Conservation (phyloP, 2,329 filamentous ascomycete species). For the Scedosporium aurantiacum region DNA sequence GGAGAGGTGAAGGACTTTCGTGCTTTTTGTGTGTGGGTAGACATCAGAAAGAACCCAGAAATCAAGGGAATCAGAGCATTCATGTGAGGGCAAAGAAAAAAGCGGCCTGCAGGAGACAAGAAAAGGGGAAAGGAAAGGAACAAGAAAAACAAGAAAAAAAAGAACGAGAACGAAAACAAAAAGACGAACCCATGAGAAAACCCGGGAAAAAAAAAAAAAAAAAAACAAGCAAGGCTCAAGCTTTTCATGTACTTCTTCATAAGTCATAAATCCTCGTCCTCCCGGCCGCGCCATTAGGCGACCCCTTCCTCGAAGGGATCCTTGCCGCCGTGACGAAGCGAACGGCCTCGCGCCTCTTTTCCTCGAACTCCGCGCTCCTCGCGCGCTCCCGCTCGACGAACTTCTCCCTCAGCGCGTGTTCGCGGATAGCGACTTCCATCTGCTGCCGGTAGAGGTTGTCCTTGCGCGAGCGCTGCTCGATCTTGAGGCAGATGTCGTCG, state of each 20-base stretch:
- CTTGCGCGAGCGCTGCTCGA: constrained; percentile 33
- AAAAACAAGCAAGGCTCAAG: not conserved
- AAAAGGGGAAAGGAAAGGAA: too few species aligned
- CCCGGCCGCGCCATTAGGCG: constrained; percentile 12
- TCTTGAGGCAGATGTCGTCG: constrained; percentile 34
- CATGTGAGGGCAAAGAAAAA: too few species aligned
- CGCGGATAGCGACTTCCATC: constrained; percentile 31
- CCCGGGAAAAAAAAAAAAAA: not conserved
- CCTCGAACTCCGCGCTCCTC: constrained; percentile 38
- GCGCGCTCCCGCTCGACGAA: constrained; percentile 34
- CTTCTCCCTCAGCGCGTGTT: constrained; percentile 30
- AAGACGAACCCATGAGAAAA: too few species aligned
- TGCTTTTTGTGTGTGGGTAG: not conserved
- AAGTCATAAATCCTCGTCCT: not conserved
- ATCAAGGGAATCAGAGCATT: too few species aligned
- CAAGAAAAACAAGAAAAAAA: too few species aligned
- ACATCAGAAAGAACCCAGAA: too few species aligned
- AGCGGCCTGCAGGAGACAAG: too few species aligned
- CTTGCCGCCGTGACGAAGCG: constrained; percentile 24
- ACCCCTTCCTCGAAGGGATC: constrained; percentile 16
- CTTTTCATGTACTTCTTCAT: too few species aligned
- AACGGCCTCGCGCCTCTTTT: constrained; percentile 33
- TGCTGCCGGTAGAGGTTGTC: constrained; percentile 27
- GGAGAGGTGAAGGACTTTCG: not conserved
- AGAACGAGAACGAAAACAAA: too few species aligned